Evolutionary conservation across 169 alveolate species (phyloP), one percentile per base, ranked within the genome.

Genomic region (Eimeria necatrix): DNA sequence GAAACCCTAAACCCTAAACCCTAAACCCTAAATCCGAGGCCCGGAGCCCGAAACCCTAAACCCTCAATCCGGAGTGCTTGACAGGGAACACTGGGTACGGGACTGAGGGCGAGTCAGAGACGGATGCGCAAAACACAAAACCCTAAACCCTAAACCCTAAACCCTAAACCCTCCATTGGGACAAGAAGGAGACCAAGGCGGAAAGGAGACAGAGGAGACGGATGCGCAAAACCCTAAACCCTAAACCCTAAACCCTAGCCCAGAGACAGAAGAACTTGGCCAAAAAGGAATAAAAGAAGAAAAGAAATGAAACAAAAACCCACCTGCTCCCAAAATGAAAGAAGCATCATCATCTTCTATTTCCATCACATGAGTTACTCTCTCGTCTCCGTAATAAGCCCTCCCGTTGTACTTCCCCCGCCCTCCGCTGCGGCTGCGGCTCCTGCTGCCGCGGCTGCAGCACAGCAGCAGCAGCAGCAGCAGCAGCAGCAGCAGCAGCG

Each of bases 341-440:
- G 95, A 91, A 1, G 95, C 95, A n/a, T 91, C 95, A 56, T 91
- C 95, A 41, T 91, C 95, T 18, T 83, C 61, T n/a, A 91, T 91
- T 81, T 91, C 86, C 91, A 91, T 48, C 4, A 91, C 86, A 20
- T 64, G 86, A 14, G 95, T 84, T 48, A 74, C 95, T 84, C 86
- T 53, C 68, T 74, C 95, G 53, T 91, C 91, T 1, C 90, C 90
- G 59, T 81, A 81, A 51, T 52, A 52, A 2, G 90, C 73, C 5
- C 90, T 2, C 9, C 90, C 90, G 32, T 81, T 81, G 52, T 51
- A 81, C 7, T 60, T 56, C 51, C 73, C 90, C 1, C 71, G 51
- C 22, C 90, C 90, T 24, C 73, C 90, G 59, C 90, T 81, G 71
- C 74, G 90, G 71, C 90, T 81, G 18, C 90, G 48, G 90, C 90